Base-by-base conservation (phyloP, 208 protist species). In the Phytomonas sp. region DNA sequence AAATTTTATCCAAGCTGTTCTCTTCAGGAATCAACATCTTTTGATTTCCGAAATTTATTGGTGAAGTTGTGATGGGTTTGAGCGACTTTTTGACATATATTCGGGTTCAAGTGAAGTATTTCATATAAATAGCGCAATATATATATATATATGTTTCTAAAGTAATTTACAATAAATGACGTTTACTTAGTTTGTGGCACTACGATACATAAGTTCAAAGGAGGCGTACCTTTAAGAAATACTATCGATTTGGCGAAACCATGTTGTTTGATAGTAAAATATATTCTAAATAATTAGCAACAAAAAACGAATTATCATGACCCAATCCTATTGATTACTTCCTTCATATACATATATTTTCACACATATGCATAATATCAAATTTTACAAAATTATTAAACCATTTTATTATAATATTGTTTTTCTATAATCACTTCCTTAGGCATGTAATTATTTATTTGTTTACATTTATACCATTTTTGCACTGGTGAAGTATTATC, bases 391-490 rank as follows among this genome's bases (percentile, higher is more conserved):
- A 49, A 49, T 49, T 23, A 49, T 19, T 19, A 23, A 10, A 49
- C 3, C 6, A 23, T 19, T 49, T 3, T 49, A 10, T 49, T 19
- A 23, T 49, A 49, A 23, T 49, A 1, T 49, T 49, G 19, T 49
- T 49, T 3, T 49, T 49, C 6, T 10, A 49, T 12, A 49, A 49
- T 23, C 12, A 49, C 40, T 49, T 49, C 40, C 19, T 69, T 31
- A 34, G 59, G 23, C 74, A 7, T 70, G 68, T 61, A 33, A 49
- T 69, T 52, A 71, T 60, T 61, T 64, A 11, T 62, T 63, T 26
- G 6, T 75, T 45, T 52, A 34, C 59, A 1, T 67, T 60, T 71
- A 49, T 19, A 49, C 12, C 19, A 16, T 19, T 49, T 49, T 49
- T 12, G 2, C 40, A 23, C 3, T 49, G 40, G 14, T 49, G 40